Evolutionary conservation across 108 stramenopile species (phyloP).

Genomic region (Nannochloropsis salina): DNA sequence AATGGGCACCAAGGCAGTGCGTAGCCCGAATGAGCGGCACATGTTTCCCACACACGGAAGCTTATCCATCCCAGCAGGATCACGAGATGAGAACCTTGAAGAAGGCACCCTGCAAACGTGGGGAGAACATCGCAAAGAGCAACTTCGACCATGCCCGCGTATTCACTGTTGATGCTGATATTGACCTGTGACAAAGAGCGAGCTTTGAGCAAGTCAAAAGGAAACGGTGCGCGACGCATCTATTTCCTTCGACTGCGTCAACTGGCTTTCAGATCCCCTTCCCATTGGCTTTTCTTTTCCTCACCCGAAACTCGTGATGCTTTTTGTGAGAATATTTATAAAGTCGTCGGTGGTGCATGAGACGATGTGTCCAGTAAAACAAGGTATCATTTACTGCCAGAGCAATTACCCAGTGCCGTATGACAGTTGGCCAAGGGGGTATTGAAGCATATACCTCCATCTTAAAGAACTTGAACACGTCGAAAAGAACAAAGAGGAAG

Average conservation of each 20-base stretch:
- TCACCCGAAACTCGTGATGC: neutral
- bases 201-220: neutral
- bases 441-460: neutral
- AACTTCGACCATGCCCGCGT: neutral
- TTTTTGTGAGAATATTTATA: neutral
- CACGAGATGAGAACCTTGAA: neutral
- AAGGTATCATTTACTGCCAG: neutral
- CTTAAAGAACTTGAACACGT: neutral
- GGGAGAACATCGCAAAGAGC: neutral
- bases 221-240: neutral
- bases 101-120: neutral
- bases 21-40: neutral
- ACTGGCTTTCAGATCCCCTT: too few relatives aligned
- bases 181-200: neutral
- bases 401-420: neutral
- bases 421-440: neutral
- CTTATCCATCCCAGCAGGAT: neutral
- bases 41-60: neutral
- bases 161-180: neutral
- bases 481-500: neutral
- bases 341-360: neutral
- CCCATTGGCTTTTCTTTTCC: neutral
- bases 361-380: neutral
- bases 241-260: too few relatives aligned
- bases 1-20: neutral